These are phyloP conservation scores for Leccinum subtestaceum DNA, from an alignment of 768 basidiomycete species.

Conservation along the genomic window DNA sequence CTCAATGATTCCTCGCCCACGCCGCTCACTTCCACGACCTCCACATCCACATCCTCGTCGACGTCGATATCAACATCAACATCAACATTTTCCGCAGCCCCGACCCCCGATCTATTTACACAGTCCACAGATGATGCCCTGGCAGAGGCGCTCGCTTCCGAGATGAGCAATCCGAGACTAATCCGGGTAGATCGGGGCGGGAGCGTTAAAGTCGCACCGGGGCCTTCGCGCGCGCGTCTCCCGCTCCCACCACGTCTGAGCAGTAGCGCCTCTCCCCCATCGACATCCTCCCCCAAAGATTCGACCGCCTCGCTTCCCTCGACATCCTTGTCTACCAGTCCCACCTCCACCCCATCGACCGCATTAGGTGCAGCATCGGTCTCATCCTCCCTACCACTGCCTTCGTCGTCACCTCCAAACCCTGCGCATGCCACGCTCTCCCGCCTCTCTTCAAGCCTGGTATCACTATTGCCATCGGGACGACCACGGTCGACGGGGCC, in stretches of 20 bases:
- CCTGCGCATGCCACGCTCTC: conserved; percentile 40
- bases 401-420: not conserved
- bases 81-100: conserved; percentile 11
- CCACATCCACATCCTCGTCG: not conserved
- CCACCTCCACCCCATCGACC: not conserved
- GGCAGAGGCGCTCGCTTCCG: conserved; percentile 39
- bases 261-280: conserved; percentile 24
- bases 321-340: not conserved
- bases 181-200: conserved; percentile 4
- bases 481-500: conserved; percentile 14
- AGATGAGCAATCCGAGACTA: conserved; percentile 13
- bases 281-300: conserved; percentile 16
- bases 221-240: conserved; percentile 8
- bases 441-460: conserved; percentile 47
- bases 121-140: conserved; percentile 34
- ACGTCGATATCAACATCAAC: not conserved
- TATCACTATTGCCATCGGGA: conserved; percentile 42
- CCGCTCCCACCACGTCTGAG: conserved; percentile 25
- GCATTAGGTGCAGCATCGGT: not conserved
- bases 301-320: conserved; percentile 14
- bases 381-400: not conserved
- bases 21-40: conserved; percentile 7
- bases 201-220: conserved; percentile 13
- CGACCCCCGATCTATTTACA: conserved; percentile 34
- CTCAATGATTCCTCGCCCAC: conserved; percentile 23